Conservation (phyloP, 495 filamentous ascomycete genomes). For the Immersiella caudata region DNA sequence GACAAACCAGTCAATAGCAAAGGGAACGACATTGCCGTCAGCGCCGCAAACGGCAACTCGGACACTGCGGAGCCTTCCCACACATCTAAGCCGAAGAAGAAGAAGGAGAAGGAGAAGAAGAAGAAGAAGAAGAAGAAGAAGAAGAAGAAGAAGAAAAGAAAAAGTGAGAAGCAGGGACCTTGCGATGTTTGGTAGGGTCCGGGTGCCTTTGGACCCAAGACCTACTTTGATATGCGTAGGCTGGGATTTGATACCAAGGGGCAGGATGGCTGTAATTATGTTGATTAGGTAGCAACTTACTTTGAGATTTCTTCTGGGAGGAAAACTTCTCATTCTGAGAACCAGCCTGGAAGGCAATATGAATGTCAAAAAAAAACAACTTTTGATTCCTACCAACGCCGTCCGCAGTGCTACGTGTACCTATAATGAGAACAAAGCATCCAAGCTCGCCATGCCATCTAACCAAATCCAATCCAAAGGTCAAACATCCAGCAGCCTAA, state of each 20-base stretch:
- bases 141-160: neutral
- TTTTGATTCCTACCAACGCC: neutral
- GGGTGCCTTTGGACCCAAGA: neutral
- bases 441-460: neutral
- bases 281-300: too few species aligned
- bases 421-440: too few species aligned
- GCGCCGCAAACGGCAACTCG: too few species aligned
- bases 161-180: neutral
- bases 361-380: neutral
- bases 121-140: neutral
- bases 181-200: neutral
- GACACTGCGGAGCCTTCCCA: neutral
- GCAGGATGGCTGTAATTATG: too few species aligned
- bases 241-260: too few species aligned
- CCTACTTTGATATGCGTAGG: too few species aligned
- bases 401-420: neutral
- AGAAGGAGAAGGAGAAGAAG: neutral
- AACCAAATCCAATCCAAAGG: neutral
- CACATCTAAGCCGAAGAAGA: neutral
- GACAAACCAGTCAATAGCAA: too few species aligned
- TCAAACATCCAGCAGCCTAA: slow-evolving; percentile 27
- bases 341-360: too few species aligned
- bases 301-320: too few species aligned
- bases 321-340: too few species aligned
- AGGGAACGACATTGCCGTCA: too few species aligned